phyloP scores from a whole-genome alignment of 2,329 filamentous ascomycete species.

The Arthroderma sp. region DNA sequence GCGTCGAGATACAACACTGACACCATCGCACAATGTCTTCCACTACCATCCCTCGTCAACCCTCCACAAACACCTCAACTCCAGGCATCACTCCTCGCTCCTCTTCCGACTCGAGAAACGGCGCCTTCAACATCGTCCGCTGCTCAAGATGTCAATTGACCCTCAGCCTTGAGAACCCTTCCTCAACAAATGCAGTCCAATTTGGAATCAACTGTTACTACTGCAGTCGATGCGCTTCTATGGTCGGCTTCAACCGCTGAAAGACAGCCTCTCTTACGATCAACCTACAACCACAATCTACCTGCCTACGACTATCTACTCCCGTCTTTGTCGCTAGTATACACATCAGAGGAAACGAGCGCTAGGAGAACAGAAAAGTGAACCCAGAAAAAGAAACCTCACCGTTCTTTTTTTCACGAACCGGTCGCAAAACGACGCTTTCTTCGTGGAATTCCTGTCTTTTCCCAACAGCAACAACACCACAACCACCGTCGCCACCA shows the following conservation, averaged over 20 bases:
- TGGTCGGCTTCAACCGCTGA: slow-evolving; percentile 33
- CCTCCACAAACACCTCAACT: slow-evolving; percentile 14
- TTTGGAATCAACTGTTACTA: slow-evolving; percentile 40
- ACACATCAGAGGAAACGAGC: no score
- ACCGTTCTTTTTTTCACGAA: no score
- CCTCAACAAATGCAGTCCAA: slow-evolving; percentile 26
- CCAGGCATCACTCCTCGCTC: slow-evolving; percentile 14
- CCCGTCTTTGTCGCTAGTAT: no score
- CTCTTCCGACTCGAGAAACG: slow-evolving; percentile 14
- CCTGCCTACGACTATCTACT: no score
- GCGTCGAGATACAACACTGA: not conserved
- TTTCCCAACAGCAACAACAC: no score
- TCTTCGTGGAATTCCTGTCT: no score
- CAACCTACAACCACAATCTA: not conserved
- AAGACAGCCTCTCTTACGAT: not conserved
- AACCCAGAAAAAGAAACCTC: no score
- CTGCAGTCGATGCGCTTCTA: slow-evolving; percentile 32
- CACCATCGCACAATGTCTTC: slow-evolving; percentile 20
- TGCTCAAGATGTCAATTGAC: slow-evolving; percentile 37
- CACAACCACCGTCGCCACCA: no score
- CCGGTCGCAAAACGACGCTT: no score
- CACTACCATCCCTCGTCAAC: slow-evolving; percentile 23
- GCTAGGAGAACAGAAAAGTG: no score
- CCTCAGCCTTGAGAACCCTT: slow-evolving; percentile 28
- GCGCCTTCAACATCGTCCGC: slow-evolving; percentile 22